Base-by-base conservation (phyloP, 208 protist genomes). In the Crithidia bombi region DNA sequence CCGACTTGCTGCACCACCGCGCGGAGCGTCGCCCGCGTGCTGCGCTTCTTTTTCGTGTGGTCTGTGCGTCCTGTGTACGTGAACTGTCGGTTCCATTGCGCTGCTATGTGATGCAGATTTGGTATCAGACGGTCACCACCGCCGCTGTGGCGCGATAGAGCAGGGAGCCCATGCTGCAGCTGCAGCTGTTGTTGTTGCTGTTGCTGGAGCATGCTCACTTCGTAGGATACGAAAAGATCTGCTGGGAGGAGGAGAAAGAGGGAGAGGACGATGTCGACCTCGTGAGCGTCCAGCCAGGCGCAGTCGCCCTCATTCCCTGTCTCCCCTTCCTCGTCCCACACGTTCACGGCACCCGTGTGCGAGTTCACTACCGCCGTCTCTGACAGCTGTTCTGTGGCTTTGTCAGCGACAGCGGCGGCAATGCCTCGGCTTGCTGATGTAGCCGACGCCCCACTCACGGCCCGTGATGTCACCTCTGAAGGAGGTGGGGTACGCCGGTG, bases 221-320 rank as follows among this genome's bases (percentile, higher is more conserved):
- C 85, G 56, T 91, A 93, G 47, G 89, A 90, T 49, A 93, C 81
- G 56, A 93, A 93, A 21, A 89, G 70, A 38, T 93, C 87, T 33
- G 83, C 72, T 0, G 87, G 78, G 11, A 82, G 83, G 61, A 90
- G 79, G 12, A 93, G 82, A 52, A 84, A 88, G 7, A 86, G 87
- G 14, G 73, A 71, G 33, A 78, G 58, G 26, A 69, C 73, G 35
- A 73, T 43, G 55, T 85, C 79, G 28, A 71, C 64, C 25, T 77
- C 71, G 23, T 77, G 65, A 2, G 65, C 56, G 63, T 77, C 71
- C n/a, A 77, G 46, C 56, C 55, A 70, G 14, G 71, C 64, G 25
- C 71, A 77, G 10, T 35, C 35, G 15, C 33, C 57, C 2, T 35
- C 56, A 6, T 62, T n/a, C n/a, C n/a, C 71, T 2, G 41, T 30